These are phyloP conservation scores for Mediolabrus comicus DNA, from an alignment of 108 stramenopile species.

Conservation along the genomic window DNA sequence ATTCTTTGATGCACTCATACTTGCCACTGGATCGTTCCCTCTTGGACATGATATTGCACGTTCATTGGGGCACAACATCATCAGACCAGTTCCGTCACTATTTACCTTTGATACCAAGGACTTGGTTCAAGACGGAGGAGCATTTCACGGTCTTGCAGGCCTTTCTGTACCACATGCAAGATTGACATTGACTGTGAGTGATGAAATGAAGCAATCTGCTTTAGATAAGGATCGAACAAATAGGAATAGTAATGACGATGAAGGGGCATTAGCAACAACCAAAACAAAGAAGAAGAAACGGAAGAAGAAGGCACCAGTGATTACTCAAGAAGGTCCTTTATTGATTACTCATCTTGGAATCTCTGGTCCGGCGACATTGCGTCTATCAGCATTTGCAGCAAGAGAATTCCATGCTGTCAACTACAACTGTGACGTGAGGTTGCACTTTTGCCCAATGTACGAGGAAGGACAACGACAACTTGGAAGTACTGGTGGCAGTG, in stretches of 20 bases:
- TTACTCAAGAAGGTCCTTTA: conserved; percentile 77
- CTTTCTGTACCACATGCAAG: conserved; percentile 66
- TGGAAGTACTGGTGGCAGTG: conserved; percentile 7
- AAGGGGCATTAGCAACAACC: too few species aligned
- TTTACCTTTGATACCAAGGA: conserved; percentile 87
- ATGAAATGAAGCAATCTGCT: conserved; percentile 18
- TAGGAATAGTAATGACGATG: not conserved
- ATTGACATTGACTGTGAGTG: conserved; percentile 45
- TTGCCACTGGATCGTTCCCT: conserved; percentile 92
- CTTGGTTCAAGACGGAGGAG: conserved; percentile 58
- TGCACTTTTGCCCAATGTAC: conserved; percentile 61
- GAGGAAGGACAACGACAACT: conserved; percentile 28
- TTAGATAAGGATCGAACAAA: not conserved
- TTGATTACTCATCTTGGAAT: conserved; percentile 92
- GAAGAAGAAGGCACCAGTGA: conserved; percentile 38
- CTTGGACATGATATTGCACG: conserved; percentile 82
- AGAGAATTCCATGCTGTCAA: conserved; percentile 71
- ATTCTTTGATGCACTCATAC: conserved; percentile 71
- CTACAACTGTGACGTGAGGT: conserved; percentile 60
- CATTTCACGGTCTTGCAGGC: conserved; percentile 74
- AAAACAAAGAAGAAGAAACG: conserved; percentile 36
- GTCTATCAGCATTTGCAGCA: conserved; percentile 92
- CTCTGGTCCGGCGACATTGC: conserved; percentile 89
- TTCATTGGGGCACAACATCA: conserved; percentile 75
- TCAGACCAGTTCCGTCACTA: conserved; percentile 84